A percentile compares a stretch with the other conserved stretches of the same genome.
Conservation (phyloP, 805 yeast genomes). For the Saccharomycopsis capsularis region DNA sequence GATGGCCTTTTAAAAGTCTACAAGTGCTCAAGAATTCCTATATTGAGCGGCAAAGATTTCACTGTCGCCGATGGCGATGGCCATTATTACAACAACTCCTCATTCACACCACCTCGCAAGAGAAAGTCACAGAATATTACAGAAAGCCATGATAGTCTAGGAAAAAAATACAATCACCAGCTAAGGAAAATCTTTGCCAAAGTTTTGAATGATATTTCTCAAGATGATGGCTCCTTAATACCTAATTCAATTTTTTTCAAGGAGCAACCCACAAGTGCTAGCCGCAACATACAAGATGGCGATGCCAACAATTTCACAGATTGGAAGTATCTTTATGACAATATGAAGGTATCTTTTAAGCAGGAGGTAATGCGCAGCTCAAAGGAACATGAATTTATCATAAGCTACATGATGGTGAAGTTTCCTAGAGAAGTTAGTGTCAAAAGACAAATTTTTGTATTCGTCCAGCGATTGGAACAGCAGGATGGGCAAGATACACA, state of each 20-base stretch:
- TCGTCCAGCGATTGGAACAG: constrained; percentile 7
- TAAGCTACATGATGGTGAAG: constrained; percentile 9
- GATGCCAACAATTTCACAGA: background rate
- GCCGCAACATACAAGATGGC: background rate
- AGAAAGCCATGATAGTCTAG: background rate
- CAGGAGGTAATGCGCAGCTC: constrained; percentile 2
- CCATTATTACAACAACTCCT: background rate
- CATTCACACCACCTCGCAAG: background rate
- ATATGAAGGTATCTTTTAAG: constrained; percentile 9
- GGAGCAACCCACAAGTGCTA: background rate
- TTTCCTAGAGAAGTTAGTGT: constrained; percentile 10
- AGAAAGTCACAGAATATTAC: background rate
- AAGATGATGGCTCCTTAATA: background rate
- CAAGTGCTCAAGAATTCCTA: constrained; percentile 14
- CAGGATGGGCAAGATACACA: background rate
- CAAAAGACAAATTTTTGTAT: constrained; percentile 11
- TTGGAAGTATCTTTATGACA: constrained; percentile 5
- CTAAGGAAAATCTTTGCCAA: background rate
- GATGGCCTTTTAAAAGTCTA: constrained; percentile 9
- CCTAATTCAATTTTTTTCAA: background rate
- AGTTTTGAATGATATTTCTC: background rate
- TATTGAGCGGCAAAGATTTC: constrained; percentile 2
- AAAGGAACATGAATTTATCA: background rate
- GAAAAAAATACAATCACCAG: background rate
- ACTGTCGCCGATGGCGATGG: background rate